A percentile compares a stretch with the other conserved stretches of the same genome.
These are phyloP conservation scores for Tephrocybe sp. DNA, from an alignment of 768 basidiomycete genomes.

Conservation along the genomic window DNA sequence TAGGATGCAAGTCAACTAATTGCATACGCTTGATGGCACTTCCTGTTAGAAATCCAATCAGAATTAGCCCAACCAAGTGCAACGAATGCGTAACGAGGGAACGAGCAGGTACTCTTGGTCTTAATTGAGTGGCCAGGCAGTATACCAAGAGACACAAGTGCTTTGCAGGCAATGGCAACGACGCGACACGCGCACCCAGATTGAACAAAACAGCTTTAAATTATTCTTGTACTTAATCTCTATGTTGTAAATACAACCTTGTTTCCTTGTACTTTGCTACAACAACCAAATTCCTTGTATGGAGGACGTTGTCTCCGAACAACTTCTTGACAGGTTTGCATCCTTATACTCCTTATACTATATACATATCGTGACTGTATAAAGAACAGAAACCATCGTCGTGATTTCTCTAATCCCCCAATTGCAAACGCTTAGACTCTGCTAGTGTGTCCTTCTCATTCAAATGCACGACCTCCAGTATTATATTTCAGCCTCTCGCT, in stretches of 20 bases:
- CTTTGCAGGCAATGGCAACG: constrained; percentile 4
- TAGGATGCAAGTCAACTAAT: constrained; percentile 54
- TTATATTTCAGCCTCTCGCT: constrained; percentile 46
- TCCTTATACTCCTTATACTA: too few relatives aligned
- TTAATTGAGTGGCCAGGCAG: constrained; percentile 6
- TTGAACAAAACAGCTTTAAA: too few relatives aligned
- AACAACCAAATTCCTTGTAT: background rate
- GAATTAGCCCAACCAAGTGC: constrained; percentile 57
- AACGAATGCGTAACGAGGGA: constrained; percentile 37
- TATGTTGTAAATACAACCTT: too few relatives aligned
- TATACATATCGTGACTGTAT: background rate
- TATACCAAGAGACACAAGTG: background rate
- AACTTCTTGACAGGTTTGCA: too few relatives aligned
- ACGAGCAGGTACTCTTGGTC: constrained; percentile 25
- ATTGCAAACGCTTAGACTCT: background rate
- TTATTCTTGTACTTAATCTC: too few relatives aligned
- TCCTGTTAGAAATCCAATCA: constrained; percentile 70
- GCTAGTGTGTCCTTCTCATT: background rate
- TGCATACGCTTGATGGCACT: constrained; percentile 68
- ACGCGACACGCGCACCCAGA: too few relatives aligned
- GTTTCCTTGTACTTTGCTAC: background rate
- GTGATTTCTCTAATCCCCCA: background rate
- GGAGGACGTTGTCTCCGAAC: background rate
- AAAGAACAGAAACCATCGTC: background rate
- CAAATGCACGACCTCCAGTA: constrained; percentile 40